A percentile compares a stretch with the other conserved stretches of the same genome.
These are phyloP conservation scores for rapeseed (Brassica napus) DNA, from an alignment of 345 rosid species.

Conservation along the genomic window Da-Ae NC_063450.1:34361501-34362000, in stretches of 20 bases:
- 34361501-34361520: constrained; percentile 24
- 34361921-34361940: constrained; percentile 14
- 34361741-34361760: constrained; percentile 16
- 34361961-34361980: constrained; percentile 32
- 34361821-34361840: not conserved
- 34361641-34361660: constrained; percentile 31
- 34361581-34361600: not conserved
- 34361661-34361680: constrained; percentile 40
- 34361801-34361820: not conserved
- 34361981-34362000: constrained; percentile 38
- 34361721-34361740: constrained; percentile 9
- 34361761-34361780: not conserved
- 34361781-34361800: not conserved
- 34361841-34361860: not conserved
- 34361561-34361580: not conserved
- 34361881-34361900: not conserved
- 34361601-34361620: constrained; percentile 19
- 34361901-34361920: not conserved
- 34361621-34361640: constrained; percentile 41
- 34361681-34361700: constrained; percentile 37
- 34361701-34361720: constrained; percentile 43
- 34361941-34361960: constrained; percentile 12
- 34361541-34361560: constrained; percentile 7
- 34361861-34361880: not conserved
- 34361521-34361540: constrained; percentile 23